phyloP scores from a whole-genome alignment of 352 stramenopile species.

The Pythium scleroteichum region DNA sequence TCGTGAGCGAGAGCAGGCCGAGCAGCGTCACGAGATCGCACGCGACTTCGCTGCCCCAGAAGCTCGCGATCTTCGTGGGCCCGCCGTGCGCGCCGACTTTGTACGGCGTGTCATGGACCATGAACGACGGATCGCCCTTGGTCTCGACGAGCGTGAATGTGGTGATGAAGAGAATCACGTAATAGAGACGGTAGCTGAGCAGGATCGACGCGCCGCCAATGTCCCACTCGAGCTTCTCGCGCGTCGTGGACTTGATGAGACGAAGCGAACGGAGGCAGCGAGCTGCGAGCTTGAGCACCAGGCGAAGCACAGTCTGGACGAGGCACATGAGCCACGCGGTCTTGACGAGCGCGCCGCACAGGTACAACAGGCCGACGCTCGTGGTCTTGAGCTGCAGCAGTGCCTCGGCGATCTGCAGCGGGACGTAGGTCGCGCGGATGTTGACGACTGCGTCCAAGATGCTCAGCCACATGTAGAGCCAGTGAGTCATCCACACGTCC shows the following conservation, averaged over 20 bases:
- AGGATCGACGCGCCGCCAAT: slow-evolving; percentile 47
- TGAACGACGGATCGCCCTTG: slow-evolving; percentile 40
- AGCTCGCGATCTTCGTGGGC: slow-evolving; percentile 32
- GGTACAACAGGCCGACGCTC: slow-evolving; percentile 46
- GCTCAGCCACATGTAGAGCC: slow-evolving; percentile 56
- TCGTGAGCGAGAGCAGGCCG: slow-evolving; percentile 33
- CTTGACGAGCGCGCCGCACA: slow-evolving; percentile 43
- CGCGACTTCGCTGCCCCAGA: slow-evolving; percentile 57
- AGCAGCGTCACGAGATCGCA: slow-evolving; percentile 47
- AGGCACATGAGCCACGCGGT: slow-evolving; percentile 64
- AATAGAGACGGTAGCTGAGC: slow-evolving; percentile 62
- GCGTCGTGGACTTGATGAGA: slow-evolving; percentile 34
- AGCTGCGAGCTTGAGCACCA: slow-evolving; percentile 33
- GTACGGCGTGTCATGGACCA: slow-evolving; percentile 29
- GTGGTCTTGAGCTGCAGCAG: slow-evolving; percentile 48
- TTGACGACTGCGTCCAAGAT: slow-evolving; percentile 45
- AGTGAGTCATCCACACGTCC: slow-evolving; percentile 66
- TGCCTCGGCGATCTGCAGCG: slow-evolving; percentile 38
- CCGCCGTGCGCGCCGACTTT: slow-evolving; percentile 43
- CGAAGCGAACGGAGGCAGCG: slow-evolving; percentile 38
- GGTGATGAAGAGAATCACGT: slow-evolving; percentile 41
- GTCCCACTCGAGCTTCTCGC: slow-evolving; percentile 45
- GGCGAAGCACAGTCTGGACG: slow-evolving; percentile 36
- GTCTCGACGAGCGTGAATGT: slow-evolving; percentile 38
- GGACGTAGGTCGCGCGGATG: slow-evolving; percentile 43